Percentiles rank a stretch among this genome's conserved stretches.
phyloP scores from a whole-genome alignment of 345 rosid species.

The Linum usitatissimum region DNA sequence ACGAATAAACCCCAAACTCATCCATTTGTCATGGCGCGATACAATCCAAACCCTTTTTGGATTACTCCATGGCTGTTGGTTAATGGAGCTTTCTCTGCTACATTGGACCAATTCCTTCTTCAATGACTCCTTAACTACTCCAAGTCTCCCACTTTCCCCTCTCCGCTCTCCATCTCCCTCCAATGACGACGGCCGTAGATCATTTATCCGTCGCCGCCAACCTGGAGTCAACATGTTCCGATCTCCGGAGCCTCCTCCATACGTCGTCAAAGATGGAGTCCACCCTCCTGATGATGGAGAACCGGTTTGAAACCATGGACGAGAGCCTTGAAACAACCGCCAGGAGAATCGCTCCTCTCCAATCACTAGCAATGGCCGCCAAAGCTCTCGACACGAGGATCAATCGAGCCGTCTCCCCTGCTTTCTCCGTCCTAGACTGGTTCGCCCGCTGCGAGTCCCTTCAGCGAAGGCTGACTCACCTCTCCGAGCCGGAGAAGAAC shows the following conservation, averaged over 20 bases:
- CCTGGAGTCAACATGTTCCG: conserved; percentile 34
- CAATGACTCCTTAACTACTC: conserved; percentile 12
- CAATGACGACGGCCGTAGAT: conserved; percentile 19
- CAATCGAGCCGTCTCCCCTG: no score
- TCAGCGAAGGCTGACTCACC: no score
- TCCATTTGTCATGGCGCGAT: no score
- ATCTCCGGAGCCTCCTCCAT: conserved; percentile 34
- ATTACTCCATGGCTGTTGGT: no score
- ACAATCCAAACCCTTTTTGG: no score
- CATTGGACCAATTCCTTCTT: conserved; percentile 4
- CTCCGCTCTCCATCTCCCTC: background rate
- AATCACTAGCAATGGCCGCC: no score
- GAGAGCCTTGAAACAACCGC: conserved; percentile 31
- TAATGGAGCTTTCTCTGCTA: conserved; percentile 5
- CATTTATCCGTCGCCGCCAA: conserved; percentile 21
- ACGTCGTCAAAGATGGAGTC: conserved; percentile 24
- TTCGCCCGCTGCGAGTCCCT: no score
- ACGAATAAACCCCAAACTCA: no score
- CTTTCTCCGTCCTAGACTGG: no score
- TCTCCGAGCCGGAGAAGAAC: no score
- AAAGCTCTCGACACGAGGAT: no score
- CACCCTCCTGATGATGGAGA: conserved; percentile 28
- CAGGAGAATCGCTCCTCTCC: background rate
- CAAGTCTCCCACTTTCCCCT: background rate
- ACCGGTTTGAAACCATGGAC: conserved; percentile 26